Base-by-base conservation (phyloP, 306 rosid genomes). In the Glycine latifolia region DNA sequence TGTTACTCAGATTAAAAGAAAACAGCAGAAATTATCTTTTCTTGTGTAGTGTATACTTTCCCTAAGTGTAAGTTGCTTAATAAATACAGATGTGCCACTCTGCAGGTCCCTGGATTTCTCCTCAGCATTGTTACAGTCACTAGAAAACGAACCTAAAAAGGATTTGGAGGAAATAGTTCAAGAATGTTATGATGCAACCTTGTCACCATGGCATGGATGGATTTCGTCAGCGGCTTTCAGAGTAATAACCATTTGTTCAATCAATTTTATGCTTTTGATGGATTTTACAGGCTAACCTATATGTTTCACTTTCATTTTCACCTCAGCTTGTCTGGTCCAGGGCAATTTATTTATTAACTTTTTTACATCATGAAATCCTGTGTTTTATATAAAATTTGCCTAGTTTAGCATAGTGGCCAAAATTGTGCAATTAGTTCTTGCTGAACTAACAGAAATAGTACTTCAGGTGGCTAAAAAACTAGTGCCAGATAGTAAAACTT, bases 191-290 rank as follows among this genome's bases (percentile, higher is more conserved):
- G 83, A 56, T 82, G 79, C 85, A 80, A 89, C 97, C 69, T 78
- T 96, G 79, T 81, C 88, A 85, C 94, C 94, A 48, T 93, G 97
- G 97, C 99, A 96, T 82, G 92, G 94, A 81, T 96, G 99, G 99
- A 93, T 96, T 83, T 83, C 99, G 46, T 86, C 98, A 43, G 97
- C 99, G 39, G 98, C 99, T 86, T 90, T 78, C 85, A 93, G 86
- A 84, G 99, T 96, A 89, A 60, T 31, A 76, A 46, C 49, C 48
- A 75, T 47, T 50, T 41, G 14, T 77, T 47, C 56, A 59, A 78
- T 67, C 70, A 48, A 37, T 80, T 69, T 73, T 53, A 71, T 53
- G 6, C 62, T 16, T 67, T 43, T 46, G 53, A 60, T 71, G 52
- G 43, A 39, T 59, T n/a, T 60, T 46, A 12, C 37, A 55, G 37